Percentiles rank a stretch among this genome's conserved stretches.
Conservation (phyloP, 1,284 basidiomycete species). For the Cutaneotrichosporon spelunceum region DNA sequence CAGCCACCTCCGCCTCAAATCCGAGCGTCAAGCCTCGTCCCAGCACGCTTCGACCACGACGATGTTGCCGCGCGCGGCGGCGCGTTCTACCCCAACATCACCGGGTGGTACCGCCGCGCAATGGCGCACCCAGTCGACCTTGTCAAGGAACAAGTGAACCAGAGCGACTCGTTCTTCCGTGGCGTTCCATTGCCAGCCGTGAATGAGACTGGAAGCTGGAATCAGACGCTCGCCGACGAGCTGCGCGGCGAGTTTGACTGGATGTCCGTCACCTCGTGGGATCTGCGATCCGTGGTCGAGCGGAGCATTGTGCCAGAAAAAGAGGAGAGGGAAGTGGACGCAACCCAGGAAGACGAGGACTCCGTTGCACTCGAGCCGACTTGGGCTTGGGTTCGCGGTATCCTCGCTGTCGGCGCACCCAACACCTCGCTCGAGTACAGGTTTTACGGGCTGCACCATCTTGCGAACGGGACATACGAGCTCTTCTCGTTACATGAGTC, state of each 20-base stretch:
- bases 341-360: slow-evolving; percentile 28
- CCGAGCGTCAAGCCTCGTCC: slow-evolving; percentile 32
- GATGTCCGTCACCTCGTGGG: slow-evolving; percentile 33
- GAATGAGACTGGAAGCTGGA: slow-evolving; percentile 34
- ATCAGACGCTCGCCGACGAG: slow-evolving; percentile 37
- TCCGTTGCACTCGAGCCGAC: not conserved
- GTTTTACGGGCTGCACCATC: slow-evolving; percentile 65
- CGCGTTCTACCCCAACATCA: slow-evolving; percentile 45
- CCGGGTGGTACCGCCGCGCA: slow-evolving; percentile 48
- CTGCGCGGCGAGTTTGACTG: slow-evolving; percentile 44
- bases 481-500: slow-evolving; percentile 66
- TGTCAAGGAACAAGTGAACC: slow-evolving; percentile 3
- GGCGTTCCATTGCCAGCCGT: slow-evolving; percentile 31
- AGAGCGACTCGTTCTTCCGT: slow-evolving; percentile 29
- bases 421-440: slow-evolving; percentile 38
- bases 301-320: slow-evolving; percentile 11
- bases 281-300: slow-evolving; percentile 45
- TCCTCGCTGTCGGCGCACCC: slow-evolving; percentile 6
- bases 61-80: slow-evolving; percentile 2
- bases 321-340: slow-evolving; percentile 33
- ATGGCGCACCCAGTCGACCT: slow-evolving; percentile 30
- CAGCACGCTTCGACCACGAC: slow-evolving; percentile 32
- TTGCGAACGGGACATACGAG: slow-evolving; percentile 71
- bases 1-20: slow-evolving; percentile 33
- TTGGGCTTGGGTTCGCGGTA: slow-evolving; percentile 11